phyloP scores from a whole-genome alignment of 257 asterid species.

The Avicennia marina region DNA sequence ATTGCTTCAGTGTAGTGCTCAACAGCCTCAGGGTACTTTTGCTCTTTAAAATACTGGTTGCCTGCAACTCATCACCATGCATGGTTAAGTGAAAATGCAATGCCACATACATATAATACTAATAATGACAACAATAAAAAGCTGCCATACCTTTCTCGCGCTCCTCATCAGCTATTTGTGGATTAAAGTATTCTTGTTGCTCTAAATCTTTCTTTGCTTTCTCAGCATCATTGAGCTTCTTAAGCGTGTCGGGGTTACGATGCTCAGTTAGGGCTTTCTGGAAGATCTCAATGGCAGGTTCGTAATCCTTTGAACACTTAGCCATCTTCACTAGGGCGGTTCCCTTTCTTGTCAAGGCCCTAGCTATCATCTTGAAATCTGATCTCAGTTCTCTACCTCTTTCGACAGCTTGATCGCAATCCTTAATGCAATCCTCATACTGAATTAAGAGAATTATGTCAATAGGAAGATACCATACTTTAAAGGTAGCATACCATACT shows the following conservation, averaged over 20 bases:
- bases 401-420: conserved; percentile 93
- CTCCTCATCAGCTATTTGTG: conserved; percentile 88
- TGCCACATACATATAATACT: neutral
- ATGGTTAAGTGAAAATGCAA: neutral
- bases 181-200: conserved; percentile 81
- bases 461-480: no score
- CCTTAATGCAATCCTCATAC: conserved; percentile 84
- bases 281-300: conserved; percentile 75
- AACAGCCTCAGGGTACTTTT: conserved; percentile 87
- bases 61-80: conserved; percentile 28
- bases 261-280: conserved; percentile 95
- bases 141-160: conserved; percentile 76
- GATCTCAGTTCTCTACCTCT: conserved; percentile 87
- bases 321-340: conserved; percentile 80
- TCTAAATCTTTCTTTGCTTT: conserved; percentile 91
- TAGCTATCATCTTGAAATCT: conserved; percentile 85
- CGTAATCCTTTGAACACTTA: conserved; percentile 70
- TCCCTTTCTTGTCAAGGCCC: conserved; percentile 96
- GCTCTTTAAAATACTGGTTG: conserved; percentile 77
- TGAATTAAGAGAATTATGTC: conserved; percentile 11
- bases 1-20: conserved; percentile 76
- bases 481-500: no score
- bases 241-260: conserved; percentile 90
- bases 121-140: no score
- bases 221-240: conserved; percentile 87